Evolutionary conservation across 2,329 filamentous ascomycete species (phyloP), one percentile per base, ranked within the genome.

Genomic region (Clonostachys solani): DNA sequence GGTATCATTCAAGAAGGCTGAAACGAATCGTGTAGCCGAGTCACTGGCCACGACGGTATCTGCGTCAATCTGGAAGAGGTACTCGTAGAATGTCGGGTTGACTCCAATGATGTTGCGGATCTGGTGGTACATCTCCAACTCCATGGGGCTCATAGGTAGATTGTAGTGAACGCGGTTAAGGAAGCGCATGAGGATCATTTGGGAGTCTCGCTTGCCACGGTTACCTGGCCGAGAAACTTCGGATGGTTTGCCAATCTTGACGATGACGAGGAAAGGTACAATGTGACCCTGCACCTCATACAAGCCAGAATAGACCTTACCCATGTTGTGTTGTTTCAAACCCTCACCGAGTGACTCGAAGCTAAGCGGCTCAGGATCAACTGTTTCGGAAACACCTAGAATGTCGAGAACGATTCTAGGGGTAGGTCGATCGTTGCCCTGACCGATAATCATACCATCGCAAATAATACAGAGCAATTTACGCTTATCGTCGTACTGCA

Each of bases 121-220:
- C 62, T 99, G 94, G 65, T 99, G 94, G 64, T 96, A 94, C 83
- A 99, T 96, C 67, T 99, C 94, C 47, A 99, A 80, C 67, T 99
- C 94, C 57, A 99, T 78, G 5, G 94, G 94, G 60, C 86, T 95
- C 94, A 99, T 99, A 18, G 94, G 74, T 47, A 92, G 75, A 65
- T 96, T 96, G 78, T 99, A 96, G 73, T 99, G 94, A 43, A 99
- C 91, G 54, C 94, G 89, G 79, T 99, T 97, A 62, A 99, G 81
- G 85, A 99, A 99, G 54, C 94, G 87, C 94, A 99, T 99, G 52
- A 97, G 73, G 53, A 99, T 78, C 86, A 99, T 95, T 69, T 99
- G 94, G 46, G 94, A 97, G 68, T 99, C 94, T 79, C 94, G 92
- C 80, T 99, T 99, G 69, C 94, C 94, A 78, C 94, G 88, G 74